These are phyloP conservation scores for Lophiostoma macrostomum DNA, from an alignment of 495 filamentous ascomycete species.

Conservation along the genomic window DNA sequence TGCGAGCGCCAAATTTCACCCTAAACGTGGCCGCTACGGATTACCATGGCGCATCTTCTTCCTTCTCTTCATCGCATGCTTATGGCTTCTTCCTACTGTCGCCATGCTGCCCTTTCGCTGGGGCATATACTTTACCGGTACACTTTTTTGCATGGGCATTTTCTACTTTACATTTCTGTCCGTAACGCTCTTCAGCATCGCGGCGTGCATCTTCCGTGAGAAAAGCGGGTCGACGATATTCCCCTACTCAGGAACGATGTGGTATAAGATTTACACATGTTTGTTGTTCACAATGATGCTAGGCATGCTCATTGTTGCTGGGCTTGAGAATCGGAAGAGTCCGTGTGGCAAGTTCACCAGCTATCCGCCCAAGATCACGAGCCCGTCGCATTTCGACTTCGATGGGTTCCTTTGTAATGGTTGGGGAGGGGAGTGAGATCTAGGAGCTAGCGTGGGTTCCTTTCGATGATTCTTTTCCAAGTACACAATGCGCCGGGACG, in stretches of 20 bases:
- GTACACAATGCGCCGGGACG: too few relatives aligned
- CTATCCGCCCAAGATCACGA: constrained; percentile 2
- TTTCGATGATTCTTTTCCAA: too few relatives aligned
- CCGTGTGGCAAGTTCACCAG: not conserved
- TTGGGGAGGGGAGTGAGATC: too few relatives aligned
- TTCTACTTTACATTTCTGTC: constrained; percentile 3
- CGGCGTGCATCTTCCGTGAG: not conserved
- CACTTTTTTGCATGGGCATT: constrained; percentile 1
- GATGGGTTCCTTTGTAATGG: constrained; percentile 3
- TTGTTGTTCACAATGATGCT: not conserved
- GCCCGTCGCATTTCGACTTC: constrained; percentile 1
- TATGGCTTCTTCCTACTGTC: constrained; percentile 1
- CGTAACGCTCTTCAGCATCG: constrained; percentile 7
- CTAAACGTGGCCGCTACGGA: not conserved
- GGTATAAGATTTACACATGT: constrained; percentile 6
- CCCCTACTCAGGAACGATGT: not conserved
- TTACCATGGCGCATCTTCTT: not conserved
- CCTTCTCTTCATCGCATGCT: constrained; percentile 4
- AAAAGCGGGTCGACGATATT: constrained; percentile 5
- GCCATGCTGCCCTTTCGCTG: constrained; percentile 6
- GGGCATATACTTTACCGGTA: constrained; percentile 3
- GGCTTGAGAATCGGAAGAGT: not conserved
- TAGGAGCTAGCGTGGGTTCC: too few relatives aligned
- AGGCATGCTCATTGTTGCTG: not conserved
- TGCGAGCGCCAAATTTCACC: not conserved